phyloP scores from a whole-genome alignment of 495 filamentous ascomycete species.

The Hypoxylon lenormandii region DNA sequence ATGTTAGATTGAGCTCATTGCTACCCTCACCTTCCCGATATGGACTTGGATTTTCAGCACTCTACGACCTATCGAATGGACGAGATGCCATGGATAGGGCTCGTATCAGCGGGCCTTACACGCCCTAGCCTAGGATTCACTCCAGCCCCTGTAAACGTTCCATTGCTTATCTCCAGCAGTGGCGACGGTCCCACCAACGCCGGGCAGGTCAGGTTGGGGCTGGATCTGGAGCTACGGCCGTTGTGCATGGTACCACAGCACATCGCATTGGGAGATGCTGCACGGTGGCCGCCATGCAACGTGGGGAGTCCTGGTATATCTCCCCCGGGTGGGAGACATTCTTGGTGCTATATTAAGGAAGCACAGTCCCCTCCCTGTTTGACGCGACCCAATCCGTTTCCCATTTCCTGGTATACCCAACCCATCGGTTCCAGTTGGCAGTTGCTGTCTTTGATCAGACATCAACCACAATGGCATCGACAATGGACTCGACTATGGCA shows the following conservation, averaged over 20 bases:
- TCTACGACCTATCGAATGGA: constrained; percentile 12
- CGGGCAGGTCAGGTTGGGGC: constrained; percentile 5
- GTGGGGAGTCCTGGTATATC: constrained; percentile 13
- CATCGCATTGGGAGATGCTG: constrained; percentile 21
- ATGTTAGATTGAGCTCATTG: constrained; percentile 15
- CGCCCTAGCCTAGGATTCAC: constrained; percentile 19
- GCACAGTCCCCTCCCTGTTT: constrained; percentile 11
- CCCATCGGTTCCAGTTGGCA: constrained; percentile 19
- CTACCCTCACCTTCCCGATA: constrained; percentile 42
- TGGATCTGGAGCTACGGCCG: constrained; percentile 6
- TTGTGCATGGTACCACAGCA: neutral
- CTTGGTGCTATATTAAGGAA: constrained; percentile 27
- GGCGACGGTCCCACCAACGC: constrained; percentile 12
- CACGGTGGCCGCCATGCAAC: constrained; percentile 31
- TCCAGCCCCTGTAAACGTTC: constrained; percentile 14
- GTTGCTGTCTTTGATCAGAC: constrained; percentile 26
- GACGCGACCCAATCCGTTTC: constrained; percentile 6
- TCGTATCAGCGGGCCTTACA: constrained; percentile 34
- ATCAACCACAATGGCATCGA: constrained; percentile 43
- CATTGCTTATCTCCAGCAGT: constrained; percentile 38
- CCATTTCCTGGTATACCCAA: constrained; percentile 16
- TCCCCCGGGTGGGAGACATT: constrained; percentile 6
- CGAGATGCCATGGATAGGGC: constrained; percentile 15
- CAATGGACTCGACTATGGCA: constrained; percentile 30
- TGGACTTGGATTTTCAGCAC: constrained; percentile 7